phyloP scores from a whole-genome alignment of 768 basidiomycete species.

The Lanmaoa rubissima region DNA sequence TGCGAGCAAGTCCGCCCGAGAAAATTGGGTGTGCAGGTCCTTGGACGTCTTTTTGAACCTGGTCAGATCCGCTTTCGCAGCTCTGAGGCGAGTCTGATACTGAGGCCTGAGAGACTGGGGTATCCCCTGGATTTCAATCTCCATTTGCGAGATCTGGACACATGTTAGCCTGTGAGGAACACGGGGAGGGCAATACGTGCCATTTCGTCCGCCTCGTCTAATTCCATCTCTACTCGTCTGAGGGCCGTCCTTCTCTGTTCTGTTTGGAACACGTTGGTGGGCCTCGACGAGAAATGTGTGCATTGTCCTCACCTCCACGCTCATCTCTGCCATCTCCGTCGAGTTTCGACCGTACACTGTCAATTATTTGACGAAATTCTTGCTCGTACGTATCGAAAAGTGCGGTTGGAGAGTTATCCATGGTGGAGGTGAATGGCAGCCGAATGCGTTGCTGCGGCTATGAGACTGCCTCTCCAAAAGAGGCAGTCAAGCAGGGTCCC shows the following conservation, averaged over 20 bases:
- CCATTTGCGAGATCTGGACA: slow-evolving; percentile 93
- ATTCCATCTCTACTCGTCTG: slow-evolving; percentile 86
- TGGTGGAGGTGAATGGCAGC: slow-evolving; percentile 29
- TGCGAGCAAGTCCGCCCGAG: slow-evolving; percentile 77
- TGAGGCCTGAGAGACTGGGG: slow-evolving; percentile 78
- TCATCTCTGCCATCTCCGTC: slow-evolving; percentile 66
- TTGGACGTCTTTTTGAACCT: slow-evolving; percentile 80
- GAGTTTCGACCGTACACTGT: slow-evolving; percentile 73
- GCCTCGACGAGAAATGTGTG: not conserved
- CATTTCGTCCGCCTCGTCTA: slow-evolving; percentile 99
- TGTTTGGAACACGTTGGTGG: slow-evolving; percentile 29
- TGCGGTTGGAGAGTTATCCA: slow-evolving; percentile 82
- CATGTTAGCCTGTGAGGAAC: slow-evolving; percentile 1
- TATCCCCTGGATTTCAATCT: slow-evolving; percentile 95
- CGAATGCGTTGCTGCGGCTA: slow-evolving; percentile 18
- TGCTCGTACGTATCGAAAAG: slow-evolving; percentile 92
- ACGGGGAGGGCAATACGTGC: slow-evolving; percentile 39
- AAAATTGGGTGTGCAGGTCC: slow-evolving; percentile 65
- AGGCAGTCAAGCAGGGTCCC: slow-evolving; percentile 21
- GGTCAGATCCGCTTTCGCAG: slow-evolving; percentile 71
- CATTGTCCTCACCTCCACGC: slow-evolving; percentile 57
- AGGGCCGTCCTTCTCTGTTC: slow-evolving; percentile 81
- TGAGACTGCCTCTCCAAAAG: slow-evolving; percentile 15
- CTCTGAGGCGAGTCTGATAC: slow-evolving; percentile 72
- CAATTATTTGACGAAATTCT: slow-evolving; percentile 83